Percentiles rank a stretch among this genome's conserved stretches.
Conservation (phyloP, 495 filamentous ascomycete genomes). For the Aspergillus nidulans region DNA sequence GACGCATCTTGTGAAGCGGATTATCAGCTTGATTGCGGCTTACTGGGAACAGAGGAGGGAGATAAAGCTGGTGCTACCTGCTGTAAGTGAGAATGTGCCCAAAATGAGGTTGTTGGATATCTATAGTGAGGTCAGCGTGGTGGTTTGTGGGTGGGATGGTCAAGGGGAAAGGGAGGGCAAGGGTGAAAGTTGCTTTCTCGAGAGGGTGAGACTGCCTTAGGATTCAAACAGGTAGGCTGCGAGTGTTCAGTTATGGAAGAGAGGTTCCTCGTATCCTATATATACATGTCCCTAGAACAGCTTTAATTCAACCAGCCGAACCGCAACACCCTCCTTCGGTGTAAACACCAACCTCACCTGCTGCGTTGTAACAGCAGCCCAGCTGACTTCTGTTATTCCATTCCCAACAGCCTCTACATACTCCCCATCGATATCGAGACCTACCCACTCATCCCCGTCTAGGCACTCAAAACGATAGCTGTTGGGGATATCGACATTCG, state of each 20-base stretch:
- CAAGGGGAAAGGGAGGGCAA: too few relatives aligned
- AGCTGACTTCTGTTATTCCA: constrained; percentile 11
- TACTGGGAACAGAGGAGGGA: constrained; percentile 8
- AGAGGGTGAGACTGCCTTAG: constrained; percentile 2
- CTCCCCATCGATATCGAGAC: constrained; percentile 14
- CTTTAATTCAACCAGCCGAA: constrained; percentile 20
- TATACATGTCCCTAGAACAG: constrained; percentile 5
- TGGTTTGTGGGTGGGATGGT: constrained; percentile 9
- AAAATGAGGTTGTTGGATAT: constrained; percentile 15
- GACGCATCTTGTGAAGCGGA: constrained; percentile 15
- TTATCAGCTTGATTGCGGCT: constrained; percentile 2
- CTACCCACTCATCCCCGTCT: constrained; percentile 10
- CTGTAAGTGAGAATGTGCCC: constrained; percentile 13
- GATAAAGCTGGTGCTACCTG: constrained; percentile 5
- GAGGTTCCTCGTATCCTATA: too few relatives aligned
- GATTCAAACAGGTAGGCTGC: too few relatives aligned
- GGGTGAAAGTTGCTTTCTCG: constrained; percentile 11
- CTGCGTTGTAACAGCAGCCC: constrained; percentile 5
- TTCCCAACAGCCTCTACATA: constrained; percentile 12
- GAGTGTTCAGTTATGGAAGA: too few relatives aligned
- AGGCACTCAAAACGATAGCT: constrained; percentile 14
- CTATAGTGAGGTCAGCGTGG: constrained; percentile 6
- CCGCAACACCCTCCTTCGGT: constrained; percentile 6
- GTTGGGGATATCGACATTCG: constrained; percentile 15
- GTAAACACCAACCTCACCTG: constrained; percentile 13